Evolutionary conservation across 1,284 basidiomycete species (phyloP).

Genomic region (Bjerkandera adusta): DNA sequence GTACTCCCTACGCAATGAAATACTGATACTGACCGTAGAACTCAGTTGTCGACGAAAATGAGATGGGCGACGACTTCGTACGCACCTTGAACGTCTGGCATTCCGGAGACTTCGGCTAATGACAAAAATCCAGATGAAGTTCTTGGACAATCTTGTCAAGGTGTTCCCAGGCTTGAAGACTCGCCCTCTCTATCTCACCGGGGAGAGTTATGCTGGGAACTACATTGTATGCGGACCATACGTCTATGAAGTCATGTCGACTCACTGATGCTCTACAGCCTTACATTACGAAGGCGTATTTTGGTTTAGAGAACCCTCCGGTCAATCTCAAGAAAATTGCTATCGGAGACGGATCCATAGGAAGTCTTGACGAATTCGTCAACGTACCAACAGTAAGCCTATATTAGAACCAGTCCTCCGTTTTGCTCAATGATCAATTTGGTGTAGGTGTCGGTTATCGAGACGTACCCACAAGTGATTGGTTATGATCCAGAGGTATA

Average conservation of each 20-base stretch:
- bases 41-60: constrained; percentile 65
- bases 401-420: neutral
- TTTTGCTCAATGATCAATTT: neutral
- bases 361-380: constrained; percentile 45
- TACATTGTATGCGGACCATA: constrained; percentile 36
- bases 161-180: constrained; percentile 31
- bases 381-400: constrained; percentile 53
- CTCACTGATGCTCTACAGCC: constrained; percentile 41
- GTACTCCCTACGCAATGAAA: constrained; percentile 2
- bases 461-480: constrained; percentile 74
- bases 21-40: too few species aligned
- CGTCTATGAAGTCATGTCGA: too few species aligned
- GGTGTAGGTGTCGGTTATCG: constrained; percentile 49
- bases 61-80: constrained; percentile 70
- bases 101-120: constrained; percentile 1
- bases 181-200: constrained; percentile 31
- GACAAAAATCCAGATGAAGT: constrained; percentile 20
- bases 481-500: constrained; percentile 64
- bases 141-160: constrained; percentile 29
- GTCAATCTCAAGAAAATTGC: constrained; percentile 65
- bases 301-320: constrained; percentile 58
- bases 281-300: constrained; percentile 70
- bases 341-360: constrained; percentile 68
- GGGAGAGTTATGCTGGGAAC: constrained; percentile 34
- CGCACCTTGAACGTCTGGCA: constrained; percentile 23